Conservation (phyloP, 2,329 filamentous ascomycete species). For the Metarhizium brunneum region DNA sequence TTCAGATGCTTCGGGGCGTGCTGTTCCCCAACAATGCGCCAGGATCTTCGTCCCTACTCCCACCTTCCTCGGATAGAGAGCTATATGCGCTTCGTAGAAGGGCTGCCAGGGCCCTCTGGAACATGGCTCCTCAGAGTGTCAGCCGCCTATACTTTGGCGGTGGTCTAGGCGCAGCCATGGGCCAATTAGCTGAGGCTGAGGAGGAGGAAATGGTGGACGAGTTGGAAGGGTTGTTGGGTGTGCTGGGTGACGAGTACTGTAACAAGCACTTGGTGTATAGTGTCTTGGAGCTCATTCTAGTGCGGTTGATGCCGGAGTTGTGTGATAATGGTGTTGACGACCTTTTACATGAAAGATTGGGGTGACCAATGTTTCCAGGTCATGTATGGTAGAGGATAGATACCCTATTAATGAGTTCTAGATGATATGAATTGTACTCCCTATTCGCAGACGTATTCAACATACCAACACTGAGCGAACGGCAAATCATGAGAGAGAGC, state of each 20-base stretch:
- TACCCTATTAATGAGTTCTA: not conserved
- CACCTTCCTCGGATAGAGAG: slow-evolving; percentile 51
- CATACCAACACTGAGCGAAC: not conserved
- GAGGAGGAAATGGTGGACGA: slow-evolving; percentile 38
- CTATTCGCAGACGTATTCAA: not conserved
- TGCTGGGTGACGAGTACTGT: slow-evolving; percentile 75
- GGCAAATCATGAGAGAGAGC: not conserved
- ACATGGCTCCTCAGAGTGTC: slow-evolving; percentile 36
- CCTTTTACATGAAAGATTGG: slow-evolving; percentile 63
- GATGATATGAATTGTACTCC: not conserved
- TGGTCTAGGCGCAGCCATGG: slow-evolving; percentile 19
- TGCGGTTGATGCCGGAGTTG: slow-evolving; percentile 77
- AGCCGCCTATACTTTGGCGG: slow-evolving; percentile 42
- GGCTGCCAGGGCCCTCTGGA: slow-evolving; percentile 53
- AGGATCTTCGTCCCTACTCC: slow-evolving; percentile 50
- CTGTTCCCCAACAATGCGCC: slow-evolving; percentile 82
- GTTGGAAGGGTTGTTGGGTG: slow-evolving; percentile 58
- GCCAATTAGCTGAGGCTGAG: slow-evolving; percentile 19
- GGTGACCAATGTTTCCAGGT: slow-evolving; percentile 3
- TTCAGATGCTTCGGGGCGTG: slow-evolving; percentile 63
- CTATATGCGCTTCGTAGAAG: slow-evolving; percentile 53
- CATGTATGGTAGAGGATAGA: not conserved
- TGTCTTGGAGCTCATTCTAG: slow-evolving; percentile 72
- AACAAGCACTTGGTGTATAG: slow-evolving; percentile 88
- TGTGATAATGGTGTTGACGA: slow-evolving; percentile 61